Evolutionary conservation across 352 stramenopile genomes (phyloP).

Genomic region (Peronospora destructor): DNA sequence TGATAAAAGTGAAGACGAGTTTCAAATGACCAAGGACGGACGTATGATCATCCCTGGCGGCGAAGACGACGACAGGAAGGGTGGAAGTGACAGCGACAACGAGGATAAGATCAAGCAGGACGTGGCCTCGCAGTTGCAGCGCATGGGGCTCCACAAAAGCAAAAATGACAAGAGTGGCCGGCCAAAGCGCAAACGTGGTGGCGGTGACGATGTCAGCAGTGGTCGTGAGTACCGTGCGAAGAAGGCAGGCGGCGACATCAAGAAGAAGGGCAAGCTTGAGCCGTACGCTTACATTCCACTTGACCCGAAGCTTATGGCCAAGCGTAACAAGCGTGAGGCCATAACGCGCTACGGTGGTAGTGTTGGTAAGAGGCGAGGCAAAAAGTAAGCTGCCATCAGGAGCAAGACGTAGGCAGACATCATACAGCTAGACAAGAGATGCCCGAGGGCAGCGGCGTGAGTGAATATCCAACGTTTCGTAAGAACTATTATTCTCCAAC

Average conservation of each 20-base stretch:
- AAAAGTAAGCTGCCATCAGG: conserved; percentile 16
- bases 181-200: conserved; percentile 51
- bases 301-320: conserved; percentile 91
- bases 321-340: conserved; percentile 79
- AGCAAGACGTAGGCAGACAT: conserved; percentile 24
- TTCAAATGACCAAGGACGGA: conserved; percentile 89
- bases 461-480: conserved; percentile 25
- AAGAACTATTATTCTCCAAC: conserved; percentile 1
- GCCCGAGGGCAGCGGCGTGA: conserved; percentile 14
- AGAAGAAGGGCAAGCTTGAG: conserved; percentile 96
- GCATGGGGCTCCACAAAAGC: conserved; percentile 72
- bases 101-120: conserved; percentile 82
- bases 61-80: conserved; percentile 46
- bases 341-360: conserved; percentile 72
- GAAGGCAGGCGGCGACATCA: conserved; percentile 94
- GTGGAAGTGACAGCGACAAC: conserved; percentile 47
- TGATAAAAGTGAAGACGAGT: conserved; percentile 67
- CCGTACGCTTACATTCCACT: conserved; percentile 97
- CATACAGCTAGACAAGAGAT: conserved; percentile 21
- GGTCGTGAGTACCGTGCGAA: conserved; percentile 92
- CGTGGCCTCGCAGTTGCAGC: conserved; percentile 68
- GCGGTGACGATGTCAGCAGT: conserved; percentile 44
- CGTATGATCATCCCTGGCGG: conserved; percentile 81
- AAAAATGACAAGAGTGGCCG: conserved; percentile 23
- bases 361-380: conserved; percentile 71